A percentile compares a stretch with the other conserved stretches of the same genome.
These are phyloP conservation scores for Betula pendula DNA, from an alignment of 306 rosid genomes.

Conservation along the genomic window DNA sequence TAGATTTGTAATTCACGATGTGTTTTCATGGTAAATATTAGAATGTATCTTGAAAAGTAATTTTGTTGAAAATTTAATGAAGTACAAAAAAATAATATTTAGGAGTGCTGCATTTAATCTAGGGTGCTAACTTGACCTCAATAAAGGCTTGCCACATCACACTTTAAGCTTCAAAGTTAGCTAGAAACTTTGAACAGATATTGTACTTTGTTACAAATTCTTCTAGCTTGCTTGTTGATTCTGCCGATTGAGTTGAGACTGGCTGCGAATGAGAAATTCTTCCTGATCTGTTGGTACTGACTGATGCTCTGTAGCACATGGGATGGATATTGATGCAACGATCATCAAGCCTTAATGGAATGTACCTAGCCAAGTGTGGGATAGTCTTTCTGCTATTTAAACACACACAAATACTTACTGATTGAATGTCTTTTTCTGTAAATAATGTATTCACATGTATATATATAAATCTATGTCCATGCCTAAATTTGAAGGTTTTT, in stretches of 20 bases:
- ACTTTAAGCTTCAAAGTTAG: neutral
- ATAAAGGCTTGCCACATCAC: neutral
- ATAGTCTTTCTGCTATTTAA: neutral
- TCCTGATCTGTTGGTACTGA: too few species aligned
- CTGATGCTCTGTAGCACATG: too few species aligned
- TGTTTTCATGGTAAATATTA: too few species aligned
- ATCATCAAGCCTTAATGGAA: too few species aligned
- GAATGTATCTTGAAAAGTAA: too few species aligned
- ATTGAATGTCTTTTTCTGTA: neutral
- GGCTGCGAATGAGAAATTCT: too few species aligned
- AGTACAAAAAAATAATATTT: neutral
- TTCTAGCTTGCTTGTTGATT: neutral
- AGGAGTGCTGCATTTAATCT: neutral
- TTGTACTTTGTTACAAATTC: neutral
- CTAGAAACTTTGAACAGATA: neutral
- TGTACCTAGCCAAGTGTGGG: neutral
- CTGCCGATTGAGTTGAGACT: too few species aligned
- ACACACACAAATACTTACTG: neutral
- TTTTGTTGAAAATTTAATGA: neutral
- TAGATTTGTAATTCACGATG: too few species aligned
- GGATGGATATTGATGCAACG: too few species aligned
- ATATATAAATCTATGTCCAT: neutral
- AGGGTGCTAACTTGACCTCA: conserved; percentile 1
- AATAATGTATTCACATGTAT: neutral
- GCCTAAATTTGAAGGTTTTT: conserved; percentile 26